These are phyloP conservation scores for Collybia mongolica DNA, from an alignment of 768 basidiomycete genomes.

Conservation along the genomic window DNA sequence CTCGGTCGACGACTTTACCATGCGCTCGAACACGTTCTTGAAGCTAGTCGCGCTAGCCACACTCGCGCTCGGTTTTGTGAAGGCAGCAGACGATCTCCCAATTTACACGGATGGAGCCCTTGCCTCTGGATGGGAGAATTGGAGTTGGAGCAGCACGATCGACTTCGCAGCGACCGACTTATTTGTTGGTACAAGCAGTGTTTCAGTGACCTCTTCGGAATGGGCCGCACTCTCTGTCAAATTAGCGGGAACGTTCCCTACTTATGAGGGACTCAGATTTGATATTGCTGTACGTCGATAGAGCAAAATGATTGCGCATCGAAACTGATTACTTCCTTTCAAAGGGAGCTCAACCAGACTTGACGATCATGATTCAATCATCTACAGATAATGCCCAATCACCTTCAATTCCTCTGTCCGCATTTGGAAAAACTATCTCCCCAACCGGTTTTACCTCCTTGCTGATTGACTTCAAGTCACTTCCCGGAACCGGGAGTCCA, in stretches of 20 bases:
- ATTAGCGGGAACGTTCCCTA: slow-evolving; percentile 36
- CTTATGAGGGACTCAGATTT: slow-evolving; percentile 47
- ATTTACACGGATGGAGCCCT: slow-evolving; percentile 43
- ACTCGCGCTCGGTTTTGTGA: slow-evolving; percentile 18
- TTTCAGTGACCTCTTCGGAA: slow-evolving; percentile 39
- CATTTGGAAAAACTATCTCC: slow-evolving; percentile 36
- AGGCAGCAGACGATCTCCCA: slow-evolving; percentile 31
- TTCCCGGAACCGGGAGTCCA: slow-evolving; percentile 39
- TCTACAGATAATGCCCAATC: slow-evolving; percentile 35
- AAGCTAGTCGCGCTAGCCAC: slow-evolving; percentile 13
- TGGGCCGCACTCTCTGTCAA: slow-evolving; percentile 50
- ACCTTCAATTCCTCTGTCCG: slow-evolving; percentile 38
- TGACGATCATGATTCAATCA: slow-evolving; percentile 39
- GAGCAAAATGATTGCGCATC: background rate
- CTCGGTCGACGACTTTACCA: too few species aligned
- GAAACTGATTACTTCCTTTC: background rate
- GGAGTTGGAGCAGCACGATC: slow-evolving; percentile 47
- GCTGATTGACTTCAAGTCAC: slow-evolving; percentile 43
- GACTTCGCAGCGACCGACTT: slow-evolving; percentile 44
- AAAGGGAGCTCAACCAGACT: slow-evolving; percentile 44
- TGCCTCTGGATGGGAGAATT: slow-evolving; percentile 47
- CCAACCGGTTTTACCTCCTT: slow-evolving; percentile 40
- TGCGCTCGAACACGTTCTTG: too few species aligned
- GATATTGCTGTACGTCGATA: slow-evolving; percentile 42
- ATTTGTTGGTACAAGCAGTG: slow-evolving; percentile 37